Evolutionary conservation across 441 rosid species (phyloP).

Genomic region (Omphalea diandra): DNA sequence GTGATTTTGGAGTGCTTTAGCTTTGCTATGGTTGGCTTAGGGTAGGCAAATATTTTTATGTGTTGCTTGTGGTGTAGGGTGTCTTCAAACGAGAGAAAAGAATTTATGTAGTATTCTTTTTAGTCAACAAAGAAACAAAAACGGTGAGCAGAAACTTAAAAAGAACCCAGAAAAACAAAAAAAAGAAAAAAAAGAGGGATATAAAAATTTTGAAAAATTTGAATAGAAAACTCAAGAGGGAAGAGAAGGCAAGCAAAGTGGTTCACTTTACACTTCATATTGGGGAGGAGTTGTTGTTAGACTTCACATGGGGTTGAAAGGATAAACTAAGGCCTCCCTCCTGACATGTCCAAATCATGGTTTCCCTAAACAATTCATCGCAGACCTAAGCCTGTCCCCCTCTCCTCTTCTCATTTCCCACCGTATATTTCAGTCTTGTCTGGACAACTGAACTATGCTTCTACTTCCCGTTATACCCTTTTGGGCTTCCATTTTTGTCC

Average conservation of each 20-base stretch:
- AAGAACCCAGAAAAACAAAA: no score
- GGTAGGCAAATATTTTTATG: background rate
- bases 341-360: conserved; percentile 49
- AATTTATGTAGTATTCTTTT: conserved; percentile 31
- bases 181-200: background rate
- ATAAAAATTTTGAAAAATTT: conserved; percentile 6
- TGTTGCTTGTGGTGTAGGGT: conserved; percentile 41
- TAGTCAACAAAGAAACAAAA: conserved; percentile 20
- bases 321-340: conserved; percentile 26
- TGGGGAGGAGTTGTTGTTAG: conserved; percentile 14
- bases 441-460: conserved; percentile 4
- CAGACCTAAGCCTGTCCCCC: conserved; percentile 40
- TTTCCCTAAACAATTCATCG: conserved; percentile 37
- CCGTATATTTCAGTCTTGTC: conserved; percentile 30
- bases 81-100: conserved; percentile 54
- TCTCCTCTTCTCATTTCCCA: background rate
- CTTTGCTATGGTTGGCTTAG: background rate
- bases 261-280: conserved; percentile 43
- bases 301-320: conserved; percentile 43
- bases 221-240: conserved; percentile 24
- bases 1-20: background rate
- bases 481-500: background rate
- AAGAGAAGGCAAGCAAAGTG: conserved; percentile 20
- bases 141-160: background rate
- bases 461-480: background rate